Percentiles rank a stretch among this genome's conserved stretches.
Conservation (phyloP, 2,329 filamentous ascomycete species). For the Botryotinia calthae region DNA sequence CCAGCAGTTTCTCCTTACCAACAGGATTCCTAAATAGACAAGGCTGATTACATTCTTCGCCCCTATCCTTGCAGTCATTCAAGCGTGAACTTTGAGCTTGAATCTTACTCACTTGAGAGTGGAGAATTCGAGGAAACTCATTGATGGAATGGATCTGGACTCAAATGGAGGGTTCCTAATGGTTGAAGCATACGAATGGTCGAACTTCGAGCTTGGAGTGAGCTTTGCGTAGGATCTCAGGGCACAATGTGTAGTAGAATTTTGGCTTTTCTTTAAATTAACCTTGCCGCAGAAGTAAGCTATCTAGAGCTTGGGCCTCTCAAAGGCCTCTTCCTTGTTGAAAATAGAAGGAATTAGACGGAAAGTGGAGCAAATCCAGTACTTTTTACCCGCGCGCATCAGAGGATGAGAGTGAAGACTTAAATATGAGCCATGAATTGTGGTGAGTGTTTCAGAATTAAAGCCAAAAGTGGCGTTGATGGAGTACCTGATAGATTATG, state of each 20-base stretch:
- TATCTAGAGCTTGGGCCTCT: neutral
- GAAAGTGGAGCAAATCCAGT: neutral
- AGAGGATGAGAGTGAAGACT: neutral
- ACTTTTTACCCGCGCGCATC: constrained; percentile 3
- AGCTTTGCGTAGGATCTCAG: neutral
- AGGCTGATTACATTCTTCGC: neutral
- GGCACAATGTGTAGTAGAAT: neutral
- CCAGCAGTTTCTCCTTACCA: neutral
- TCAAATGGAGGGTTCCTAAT: neutral
- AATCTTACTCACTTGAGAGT: neutral
- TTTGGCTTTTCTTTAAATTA: neutral
- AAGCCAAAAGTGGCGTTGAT: neutral
- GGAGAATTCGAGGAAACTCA: neutral
- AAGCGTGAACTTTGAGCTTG: neutral
- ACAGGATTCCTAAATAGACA: neutral
- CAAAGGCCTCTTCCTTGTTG: neutral
- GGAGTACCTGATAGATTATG: neutral
- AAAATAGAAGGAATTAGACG: neutral
- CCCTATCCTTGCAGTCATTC: neutral
- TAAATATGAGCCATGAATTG: neutral
- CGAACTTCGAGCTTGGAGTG: neutral
- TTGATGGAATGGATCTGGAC: neutral
- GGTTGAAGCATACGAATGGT: neutral
- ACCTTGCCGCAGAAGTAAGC: neutral
- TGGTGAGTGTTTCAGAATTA: neutral